phyloP scores from a whole-genome alignment of 2,329 filamentous ascomycete species.

The Fusarium sp. region DNA sequence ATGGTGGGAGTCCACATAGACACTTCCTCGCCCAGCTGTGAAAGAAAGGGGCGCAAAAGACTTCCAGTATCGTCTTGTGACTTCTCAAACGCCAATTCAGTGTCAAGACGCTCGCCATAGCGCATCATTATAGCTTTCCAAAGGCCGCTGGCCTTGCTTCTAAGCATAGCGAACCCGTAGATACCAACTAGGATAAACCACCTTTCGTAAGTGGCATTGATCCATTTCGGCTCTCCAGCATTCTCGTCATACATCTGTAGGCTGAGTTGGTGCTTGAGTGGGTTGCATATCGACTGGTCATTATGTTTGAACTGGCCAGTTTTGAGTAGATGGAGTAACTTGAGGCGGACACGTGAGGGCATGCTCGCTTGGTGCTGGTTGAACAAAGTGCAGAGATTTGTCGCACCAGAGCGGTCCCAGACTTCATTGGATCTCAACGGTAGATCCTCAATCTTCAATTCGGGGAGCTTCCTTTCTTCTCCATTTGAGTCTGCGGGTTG shows the following conservation, averaged over 20 bases:
- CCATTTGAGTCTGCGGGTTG: neutral
- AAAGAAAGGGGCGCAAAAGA: neutral
- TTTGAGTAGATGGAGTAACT: neutral
- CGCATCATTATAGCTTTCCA: neutral
- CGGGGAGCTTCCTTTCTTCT: neutral
- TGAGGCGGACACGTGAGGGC: neutral
- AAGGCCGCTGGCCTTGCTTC: neutral
- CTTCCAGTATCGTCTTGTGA: neutral
- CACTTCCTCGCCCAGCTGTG: neutral
- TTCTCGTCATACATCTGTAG: neutral
- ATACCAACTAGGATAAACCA: slow-evolving; percentile 4
- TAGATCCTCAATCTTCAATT: neutral
- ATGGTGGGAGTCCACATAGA: neutral
- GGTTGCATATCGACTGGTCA: neutral
- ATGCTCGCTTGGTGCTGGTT: neutral
- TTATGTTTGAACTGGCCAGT: neutral
- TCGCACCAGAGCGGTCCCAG: neutral
- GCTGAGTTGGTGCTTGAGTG: neutral
- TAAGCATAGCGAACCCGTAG: neutral
- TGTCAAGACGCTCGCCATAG: neutral
- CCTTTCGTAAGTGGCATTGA: neutral
- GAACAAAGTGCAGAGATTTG: neutral
- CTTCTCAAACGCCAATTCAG: neutral
- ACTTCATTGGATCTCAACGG: neutral
- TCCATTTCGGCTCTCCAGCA: neutral